Conservation (phyloP, 2,329 filamentous ascomycete genomes). For the Aspergillus candidus region DNA sequence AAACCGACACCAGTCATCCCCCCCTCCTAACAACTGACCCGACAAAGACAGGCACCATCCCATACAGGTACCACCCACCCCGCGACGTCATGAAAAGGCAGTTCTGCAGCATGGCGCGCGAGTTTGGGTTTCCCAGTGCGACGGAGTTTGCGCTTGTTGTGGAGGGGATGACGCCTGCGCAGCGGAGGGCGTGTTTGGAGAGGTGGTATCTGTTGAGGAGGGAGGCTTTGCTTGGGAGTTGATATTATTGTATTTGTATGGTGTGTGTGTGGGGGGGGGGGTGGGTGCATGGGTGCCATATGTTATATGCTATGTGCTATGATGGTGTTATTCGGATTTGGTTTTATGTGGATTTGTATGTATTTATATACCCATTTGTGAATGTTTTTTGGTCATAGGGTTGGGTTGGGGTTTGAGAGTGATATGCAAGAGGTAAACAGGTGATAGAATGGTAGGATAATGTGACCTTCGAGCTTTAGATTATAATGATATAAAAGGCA, state of each 20-base stretch:
- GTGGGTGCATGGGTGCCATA: no score
- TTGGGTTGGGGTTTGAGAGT: neutral
- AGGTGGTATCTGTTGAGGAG: constrained; percentile 68
- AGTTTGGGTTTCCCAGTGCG: constrained; percentile 68
- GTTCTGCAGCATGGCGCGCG: constrained; percentile 82
- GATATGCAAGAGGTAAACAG: neutral
- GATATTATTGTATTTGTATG: neutral
- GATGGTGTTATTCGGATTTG: neutral
- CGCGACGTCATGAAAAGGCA: constrained; percentile 69
- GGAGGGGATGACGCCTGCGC: constrained; percentile 81
- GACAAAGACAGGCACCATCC: constrained; percentile 41
- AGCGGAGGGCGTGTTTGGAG: constrained; percentile 71
- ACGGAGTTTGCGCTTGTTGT: constrained; percentile 86
- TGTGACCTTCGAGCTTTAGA: no score
- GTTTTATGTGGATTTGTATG: neutral
- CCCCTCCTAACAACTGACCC: no score
- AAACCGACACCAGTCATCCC: constrained; percentile 7
- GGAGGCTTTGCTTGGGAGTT: constrained; percentile 34
- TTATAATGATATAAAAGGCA: no score
- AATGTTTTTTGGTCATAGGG: no score
- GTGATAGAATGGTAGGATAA: no score
- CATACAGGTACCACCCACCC: constrained; percentile 65
- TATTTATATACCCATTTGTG: no score
- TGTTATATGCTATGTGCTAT: neutral
- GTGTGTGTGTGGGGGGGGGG: no score